phyloP scores from a whole-genome alignment of 2,329 filamentous ascomycete genomes.

The Talaromyces sp. region DNA sequence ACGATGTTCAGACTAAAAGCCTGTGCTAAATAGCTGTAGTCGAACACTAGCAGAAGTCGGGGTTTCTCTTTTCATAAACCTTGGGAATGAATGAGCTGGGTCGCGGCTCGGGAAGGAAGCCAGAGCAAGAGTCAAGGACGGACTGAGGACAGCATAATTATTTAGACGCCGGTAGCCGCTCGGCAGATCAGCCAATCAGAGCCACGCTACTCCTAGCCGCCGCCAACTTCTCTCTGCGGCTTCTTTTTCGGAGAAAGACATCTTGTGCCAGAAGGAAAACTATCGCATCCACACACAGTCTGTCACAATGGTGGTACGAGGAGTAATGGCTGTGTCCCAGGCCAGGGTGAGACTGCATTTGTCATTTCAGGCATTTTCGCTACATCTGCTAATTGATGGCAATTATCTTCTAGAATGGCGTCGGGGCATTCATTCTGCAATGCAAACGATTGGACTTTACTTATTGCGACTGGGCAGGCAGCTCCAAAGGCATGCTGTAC shows the following conservation, averaged over 20 bases:
- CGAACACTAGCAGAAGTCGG: background rate
- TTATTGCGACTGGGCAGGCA: constrained; percentile 95
- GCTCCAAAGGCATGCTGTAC: constrained; percentile 91
- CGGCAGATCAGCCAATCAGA: constrained; percentile 22
- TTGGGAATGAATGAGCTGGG: background rate
- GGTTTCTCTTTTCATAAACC: background rate
- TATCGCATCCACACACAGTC: background rate
- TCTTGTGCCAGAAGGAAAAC: background rate
- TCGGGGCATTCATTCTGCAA: constrained; percentile 94
- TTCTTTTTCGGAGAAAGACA: constrained; percentile 1
- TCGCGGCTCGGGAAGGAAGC: constrained; percentile 7
- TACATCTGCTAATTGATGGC: background rate
- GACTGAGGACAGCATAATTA: background rate
- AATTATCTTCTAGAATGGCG: constrained; percentile 66
- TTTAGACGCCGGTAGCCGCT: constrained; percentile 22
- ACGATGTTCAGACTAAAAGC: background rate
- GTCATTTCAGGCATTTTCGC: no score
- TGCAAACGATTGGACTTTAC: constrained; percentile 94
- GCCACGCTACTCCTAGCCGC: constrained; percentile 1
- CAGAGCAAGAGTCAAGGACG: no score
- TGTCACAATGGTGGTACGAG: constrained; percentile 41
- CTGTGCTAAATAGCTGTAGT: background rate
- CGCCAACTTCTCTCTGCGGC: background rate
- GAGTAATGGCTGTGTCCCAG: constrained; percentile 51
- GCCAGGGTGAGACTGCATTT: constrained; percentile 47